These are phyloP conservation scores for Lactarius sp. DNA, from an alignment of 768 basidiomycete genomes.

Conservation along the genomic window DNA sequence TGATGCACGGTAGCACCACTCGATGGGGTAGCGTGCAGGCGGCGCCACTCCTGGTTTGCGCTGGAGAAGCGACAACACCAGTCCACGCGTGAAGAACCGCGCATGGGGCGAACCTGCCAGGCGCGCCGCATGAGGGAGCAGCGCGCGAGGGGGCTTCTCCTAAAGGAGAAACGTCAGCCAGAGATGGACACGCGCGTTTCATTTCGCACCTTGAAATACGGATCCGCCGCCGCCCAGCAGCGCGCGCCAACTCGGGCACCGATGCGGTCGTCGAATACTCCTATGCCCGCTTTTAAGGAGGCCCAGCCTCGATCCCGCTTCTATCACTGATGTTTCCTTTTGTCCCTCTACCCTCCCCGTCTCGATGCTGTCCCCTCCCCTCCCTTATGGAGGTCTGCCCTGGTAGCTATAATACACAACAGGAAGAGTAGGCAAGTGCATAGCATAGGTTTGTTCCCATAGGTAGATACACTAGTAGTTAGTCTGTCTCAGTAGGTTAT, in stretches of 20 bases:
- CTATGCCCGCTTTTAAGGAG: too few relatives aligned
- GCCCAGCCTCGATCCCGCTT: too few relatives aligned
- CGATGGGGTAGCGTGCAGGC: conserved; percentile 46
- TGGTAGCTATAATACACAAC: too few relatives aligned
- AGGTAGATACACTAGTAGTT: too few relatives aligned
- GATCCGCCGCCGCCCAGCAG: conserved; percentile 90
- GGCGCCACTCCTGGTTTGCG: conserved; percentile 84
- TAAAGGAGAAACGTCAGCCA: conserved; percentile 30
- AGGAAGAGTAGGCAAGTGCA: too few relatives aligned
- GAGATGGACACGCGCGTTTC: too few relatives aligned
- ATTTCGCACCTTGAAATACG: conserved; percentile 71
- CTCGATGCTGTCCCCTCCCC: too few relatives aligned
- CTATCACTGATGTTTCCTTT: too few relatives aligned
- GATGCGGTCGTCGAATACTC: conserved; percentile 67
- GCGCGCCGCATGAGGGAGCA: conserved; percentile 63
- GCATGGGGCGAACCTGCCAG: conserved; percentile 80
- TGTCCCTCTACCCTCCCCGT: too few relatives aligned
- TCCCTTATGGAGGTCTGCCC: too few relatives aligned
- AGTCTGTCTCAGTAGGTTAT: too few relatives aligned
- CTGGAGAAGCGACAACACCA: conserved; percentile 73
- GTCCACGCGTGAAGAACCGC: conserved; percentile 76
- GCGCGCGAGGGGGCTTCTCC: conserved; percentile 88
- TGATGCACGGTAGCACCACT: not conserved
- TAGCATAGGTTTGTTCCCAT: too few relatives aligned
- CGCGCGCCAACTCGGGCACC: conserved; percentile 88